These are phyloP conservation scores for Sporisorium iseilematis-ciliati DNA, from an alignment of 1,284 basidiomycete species.

Conservation along the genomic window DNA sequence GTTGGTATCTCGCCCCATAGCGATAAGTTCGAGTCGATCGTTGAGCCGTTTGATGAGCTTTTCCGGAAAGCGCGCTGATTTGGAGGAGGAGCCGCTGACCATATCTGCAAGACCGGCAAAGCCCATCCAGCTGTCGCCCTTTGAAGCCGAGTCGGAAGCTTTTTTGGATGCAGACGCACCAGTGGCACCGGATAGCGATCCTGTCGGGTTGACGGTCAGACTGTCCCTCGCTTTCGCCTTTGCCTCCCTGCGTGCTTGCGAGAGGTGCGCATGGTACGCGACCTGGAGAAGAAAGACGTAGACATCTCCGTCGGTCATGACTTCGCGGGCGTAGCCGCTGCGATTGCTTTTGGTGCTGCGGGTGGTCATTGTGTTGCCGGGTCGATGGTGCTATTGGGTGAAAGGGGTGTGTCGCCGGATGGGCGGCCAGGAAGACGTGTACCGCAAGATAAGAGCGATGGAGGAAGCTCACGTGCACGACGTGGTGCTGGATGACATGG, in stretches of 20 bases:
- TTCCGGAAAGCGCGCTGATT: slow-evolving; percentile 62
- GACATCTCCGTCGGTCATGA: slow-evolving; percentile 66
- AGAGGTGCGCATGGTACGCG: slow-evolving; percentile 54
- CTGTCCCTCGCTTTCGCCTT: slow-evolving; percentile 43
- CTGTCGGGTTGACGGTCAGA: slow-evolving; percentile 8
- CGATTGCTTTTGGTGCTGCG: slow-evolving; percentile 54
- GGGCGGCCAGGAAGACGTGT: neutral
- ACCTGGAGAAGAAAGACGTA: slow-evolving; percentile 66
- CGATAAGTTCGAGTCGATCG: slow-evolving; percentile 65
- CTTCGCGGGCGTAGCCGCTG: slow-evolving; percentile 34
- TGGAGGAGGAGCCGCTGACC: slow-evolving; percentile 49
- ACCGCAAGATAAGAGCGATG: neutral
- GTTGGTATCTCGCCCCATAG: slow-evolving; percentile 64
- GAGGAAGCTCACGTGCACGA: neutral
- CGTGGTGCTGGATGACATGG: neutral
- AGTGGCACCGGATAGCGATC: slow-evolving; percentile 4
- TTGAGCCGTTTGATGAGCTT: slow-evolving; percentile 65
- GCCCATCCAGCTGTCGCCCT: slow-evolving; percentile 59
- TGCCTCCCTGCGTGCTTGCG: slow-evolving; percentile 28
- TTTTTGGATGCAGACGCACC: slow-evolving; percentile 30
- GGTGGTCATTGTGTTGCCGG: slow-evolving; percentile 46
- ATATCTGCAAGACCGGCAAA: slow-evolving; percentile 58
- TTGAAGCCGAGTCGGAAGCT: slow-evolving; percentile 24
- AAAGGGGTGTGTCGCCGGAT: neutral
- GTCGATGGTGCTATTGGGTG: neutral